Conservation (phyloP, 2,329 filamentous ascomycete species). For the Leptographium radiaticola region DNA sequence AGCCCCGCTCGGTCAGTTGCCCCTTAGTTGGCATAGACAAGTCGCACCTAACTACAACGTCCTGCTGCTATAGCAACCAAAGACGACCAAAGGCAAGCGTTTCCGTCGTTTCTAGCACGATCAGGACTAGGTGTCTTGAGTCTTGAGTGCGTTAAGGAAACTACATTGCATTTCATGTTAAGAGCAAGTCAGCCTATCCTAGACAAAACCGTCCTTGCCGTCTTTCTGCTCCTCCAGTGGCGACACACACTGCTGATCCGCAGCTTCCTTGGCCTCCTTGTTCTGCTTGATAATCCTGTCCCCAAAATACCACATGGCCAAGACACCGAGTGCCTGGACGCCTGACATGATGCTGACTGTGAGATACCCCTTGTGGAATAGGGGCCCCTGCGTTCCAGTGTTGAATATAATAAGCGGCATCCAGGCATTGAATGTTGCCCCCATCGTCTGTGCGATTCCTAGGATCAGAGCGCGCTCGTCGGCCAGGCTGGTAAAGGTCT, state of each 20-base stretch:
- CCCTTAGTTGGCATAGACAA: too few relatives aligned
- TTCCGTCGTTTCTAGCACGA: too few relatives aligned
- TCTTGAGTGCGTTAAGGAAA: too few relatives aligned
- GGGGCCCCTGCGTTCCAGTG: background rate
- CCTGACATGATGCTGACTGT: background rate
- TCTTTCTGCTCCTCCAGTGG: background rate
- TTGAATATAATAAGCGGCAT: background rate
- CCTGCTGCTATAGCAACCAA: too few relatives aligned
- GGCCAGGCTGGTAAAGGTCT: background rate
- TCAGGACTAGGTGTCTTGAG: too few relatives aligned
- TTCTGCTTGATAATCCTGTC: background rate
- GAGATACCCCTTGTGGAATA: background rate
- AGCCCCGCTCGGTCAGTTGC: too few relatives aligned
- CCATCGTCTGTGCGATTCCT: background rate
- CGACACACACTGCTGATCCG: background rate
- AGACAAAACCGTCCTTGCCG: background rate
- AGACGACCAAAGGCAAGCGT: too few relatives aligned
- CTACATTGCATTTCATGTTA: background rate
- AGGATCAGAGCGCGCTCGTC: background rate
- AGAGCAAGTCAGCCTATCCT: background rate
- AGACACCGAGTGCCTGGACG: background rate
- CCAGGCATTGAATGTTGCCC: background rate
- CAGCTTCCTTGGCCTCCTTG: background rate
- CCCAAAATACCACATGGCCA: conserved; percentile 9
- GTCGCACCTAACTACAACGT: too few relatives aligned